phyloP scores from a whole-genome alignment of 2,329 filamentous ascomycete genomes.

The Saccharata proteae region DNA sequence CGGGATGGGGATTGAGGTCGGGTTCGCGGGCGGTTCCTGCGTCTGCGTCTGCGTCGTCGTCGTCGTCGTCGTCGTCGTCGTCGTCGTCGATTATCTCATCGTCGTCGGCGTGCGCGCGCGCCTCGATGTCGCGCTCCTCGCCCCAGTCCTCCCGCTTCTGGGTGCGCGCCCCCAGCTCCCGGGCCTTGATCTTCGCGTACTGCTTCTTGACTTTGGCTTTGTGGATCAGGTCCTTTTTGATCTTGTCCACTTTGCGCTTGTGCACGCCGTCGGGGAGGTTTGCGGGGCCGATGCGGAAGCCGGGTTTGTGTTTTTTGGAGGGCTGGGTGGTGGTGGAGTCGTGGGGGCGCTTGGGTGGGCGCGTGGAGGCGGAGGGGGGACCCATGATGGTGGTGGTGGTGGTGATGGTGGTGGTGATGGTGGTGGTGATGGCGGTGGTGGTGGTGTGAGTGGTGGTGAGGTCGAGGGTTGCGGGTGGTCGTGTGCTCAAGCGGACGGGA shows the following conservation, averaged over 20 bases:
- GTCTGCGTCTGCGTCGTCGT: conserved; percentile 15
- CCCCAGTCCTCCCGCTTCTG: too few relatives aligned
- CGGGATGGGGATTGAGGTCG: conserved; percentile 45
- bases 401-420: conserved; percentile 31
- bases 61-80: conserved; percentile 10
- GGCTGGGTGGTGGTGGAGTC: conserved; percentile 24
- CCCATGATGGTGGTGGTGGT: conserved; percentile 2
- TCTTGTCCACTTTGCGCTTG: conserved; percentile 82
- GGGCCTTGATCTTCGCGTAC: conserved; percentile 74
- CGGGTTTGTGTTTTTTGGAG: conserved; percentile 47
- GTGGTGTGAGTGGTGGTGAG: conserved; percentile 1
- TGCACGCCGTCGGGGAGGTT: conserved; percentile 86
- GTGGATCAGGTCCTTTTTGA: conserved; percentile 78
- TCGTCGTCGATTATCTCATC: conserved; percentile 16
- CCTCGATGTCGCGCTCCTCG: too few relatives aligned
- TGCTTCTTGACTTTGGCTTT: conserved; percentile 90
- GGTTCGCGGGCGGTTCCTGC: conserved; percentile 16
- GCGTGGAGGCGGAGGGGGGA: too few relatives aligned
- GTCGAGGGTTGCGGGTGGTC: too few relatives aligned
- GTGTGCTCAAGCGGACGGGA: too few relatives aligned
- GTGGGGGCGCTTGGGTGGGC: conserved; percentile 48
- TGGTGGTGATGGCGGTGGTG: conserved; percentile 8
- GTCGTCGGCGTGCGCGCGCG: conserved; percentile 13
- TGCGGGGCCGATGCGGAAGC: conserved; percentile 76
- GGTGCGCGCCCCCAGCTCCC: too few relatives aligned